Conservation (phyloP, 164 flowering plant species). For the Akebia trifoliata region DNA sequence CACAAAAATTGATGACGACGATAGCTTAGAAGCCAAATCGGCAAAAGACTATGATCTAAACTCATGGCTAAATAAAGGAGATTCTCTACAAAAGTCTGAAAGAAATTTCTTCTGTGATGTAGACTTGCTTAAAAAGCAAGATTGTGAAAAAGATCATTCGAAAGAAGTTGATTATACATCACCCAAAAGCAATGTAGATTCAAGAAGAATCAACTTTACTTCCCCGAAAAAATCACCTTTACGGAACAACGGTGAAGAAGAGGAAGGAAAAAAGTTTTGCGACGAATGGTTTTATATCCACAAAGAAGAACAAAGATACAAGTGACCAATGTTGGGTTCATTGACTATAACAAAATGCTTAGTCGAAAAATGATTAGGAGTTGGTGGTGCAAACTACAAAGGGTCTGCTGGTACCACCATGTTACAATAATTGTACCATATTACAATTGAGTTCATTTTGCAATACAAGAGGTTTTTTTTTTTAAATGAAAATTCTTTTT, state of each 20-base stretch:
- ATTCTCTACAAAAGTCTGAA: not conserved
- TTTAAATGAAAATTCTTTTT: no score
- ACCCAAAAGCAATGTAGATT: not conserved
- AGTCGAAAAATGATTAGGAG: no score
- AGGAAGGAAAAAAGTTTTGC: constrained; percentile 12
- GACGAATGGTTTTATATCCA: constrained; percentile 42
- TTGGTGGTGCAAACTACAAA: not conserved
- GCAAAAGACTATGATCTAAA: not conserved
- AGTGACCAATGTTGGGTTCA: constrained; percentile 45
- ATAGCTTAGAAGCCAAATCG: constrained; percentile 7
- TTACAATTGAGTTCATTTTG: no score
- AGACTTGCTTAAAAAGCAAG: not conserved
- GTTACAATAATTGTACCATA: no score
- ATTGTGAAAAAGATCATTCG: not conserved
- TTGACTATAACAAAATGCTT: constrained; percentile 15
- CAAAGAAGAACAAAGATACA: constrained; percentile 25
- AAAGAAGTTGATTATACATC: constrained; percentile 8
- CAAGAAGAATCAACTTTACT: not conserved
- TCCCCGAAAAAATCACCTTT: constrained; percentile 4
- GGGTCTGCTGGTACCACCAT: not conserved
- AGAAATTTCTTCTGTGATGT: not conserved
- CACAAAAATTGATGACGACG: constrained; percentile 5
- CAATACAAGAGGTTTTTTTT: no score
- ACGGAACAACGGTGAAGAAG: constrained; percentile 20
- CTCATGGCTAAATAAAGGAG: constrained; percentile 7